Percentiles rank a stretch among this genome's conserved stretches.
phyloP scores from a whole-genome alignment of 257 asterid genomes.

The Nemophila menziesii region DNA sequence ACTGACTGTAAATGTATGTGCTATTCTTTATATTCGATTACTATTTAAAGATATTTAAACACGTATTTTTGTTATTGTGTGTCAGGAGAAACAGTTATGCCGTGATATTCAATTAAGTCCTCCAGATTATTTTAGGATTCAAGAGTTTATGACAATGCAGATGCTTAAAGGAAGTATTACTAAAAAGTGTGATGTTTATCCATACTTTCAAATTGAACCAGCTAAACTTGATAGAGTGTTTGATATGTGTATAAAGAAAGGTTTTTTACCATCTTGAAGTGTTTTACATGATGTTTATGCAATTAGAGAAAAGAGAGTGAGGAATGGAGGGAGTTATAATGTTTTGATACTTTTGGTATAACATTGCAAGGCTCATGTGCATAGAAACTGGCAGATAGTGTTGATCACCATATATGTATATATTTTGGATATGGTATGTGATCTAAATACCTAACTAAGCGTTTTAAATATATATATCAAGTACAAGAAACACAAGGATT shows the following conservation, averaged over 20 bases:
- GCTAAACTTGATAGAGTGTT: constrained; percentile 57
- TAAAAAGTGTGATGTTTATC: constrained; percentile 60
- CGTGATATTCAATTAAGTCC: constrained; percentile 55
- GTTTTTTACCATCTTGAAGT: constrained; percentile 8
- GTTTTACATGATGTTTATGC: no score
- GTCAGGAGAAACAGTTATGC: constrained; percentile 78
- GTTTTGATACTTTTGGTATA: no score
- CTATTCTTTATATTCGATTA: constrained; percentile 2
- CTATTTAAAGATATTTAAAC: not conserved
- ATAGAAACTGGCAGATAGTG: no score
- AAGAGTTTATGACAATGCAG: constrained; percentile 43
- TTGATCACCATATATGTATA: no score
- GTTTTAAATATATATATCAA: no score
- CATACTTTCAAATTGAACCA: constrained; percentile 55
- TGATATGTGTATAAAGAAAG: constrained; percentile 67
- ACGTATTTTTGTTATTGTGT: constrained; percentile 1
- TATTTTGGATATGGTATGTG: no score
- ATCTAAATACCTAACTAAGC: no score
- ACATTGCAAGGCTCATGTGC: no score
- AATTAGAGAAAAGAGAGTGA: no score
- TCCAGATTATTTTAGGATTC: constrained; percentile 55
- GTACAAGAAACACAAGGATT: no score
- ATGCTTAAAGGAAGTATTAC: constrained; percentile 52
- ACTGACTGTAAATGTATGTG: constrained; percentile 70
- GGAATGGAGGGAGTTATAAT: no score